Evolutionary conservation across 768 basidiomycete genomes (phyloP), one percentile per base, ranked within the genome.

Genomic region (Leccinum boreale): DNA sequence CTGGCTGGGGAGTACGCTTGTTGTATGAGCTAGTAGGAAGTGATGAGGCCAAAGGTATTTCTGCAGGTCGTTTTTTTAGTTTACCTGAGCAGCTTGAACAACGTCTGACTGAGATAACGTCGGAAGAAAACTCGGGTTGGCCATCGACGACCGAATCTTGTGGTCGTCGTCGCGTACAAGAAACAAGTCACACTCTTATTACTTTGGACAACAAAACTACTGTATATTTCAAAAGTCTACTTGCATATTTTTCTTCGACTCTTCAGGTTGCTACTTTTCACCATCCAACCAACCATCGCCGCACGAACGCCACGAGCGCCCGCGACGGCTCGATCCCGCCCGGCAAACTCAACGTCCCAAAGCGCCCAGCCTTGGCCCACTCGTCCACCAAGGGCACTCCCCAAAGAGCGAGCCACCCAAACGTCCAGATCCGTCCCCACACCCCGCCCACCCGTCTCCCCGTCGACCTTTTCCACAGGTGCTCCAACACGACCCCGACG

Each of bases 1-100:
- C 79, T 75, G 17, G 76, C 67, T 10, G 85, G 82, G 23, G 82
- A 75, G 60, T 89, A 88, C 8, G 85, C 85, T 66, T 84, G 82
- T 59, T 83, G 83, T 61, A 90, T 89, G 60, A 90, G 75, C 89
- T 90, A 52, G n/a, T 44, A 24, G 28, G 28, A 9, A 8, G 28
- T 55, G 26, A 51, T 58, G 48, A 66, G 67, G 45, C 53, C 53
- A 31, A 31, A n/a, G 36, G 17, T 12, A 5, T 17, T 8, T 48
- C 23, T 21, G 58, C 29, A 39, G 59, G 62, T 63, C 58, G 45
- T 8, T 52, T 66, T 57, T 17, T 44, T 39, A 64, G 76, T 78
- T 71, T 72, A 86, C 86, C 78, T 85, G 80, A 55, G 78, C 78
- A 26, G 85, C 85, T 63, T 79, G 81, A 65, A 83, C 72, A 23